Percentiles rank a stretch among this genome's conserved stretches.
Evolutionary conservation across 2,329 filamentous ascomycete genomes (phyloP).

Genomic region (Venturia nashicola): DNA sequence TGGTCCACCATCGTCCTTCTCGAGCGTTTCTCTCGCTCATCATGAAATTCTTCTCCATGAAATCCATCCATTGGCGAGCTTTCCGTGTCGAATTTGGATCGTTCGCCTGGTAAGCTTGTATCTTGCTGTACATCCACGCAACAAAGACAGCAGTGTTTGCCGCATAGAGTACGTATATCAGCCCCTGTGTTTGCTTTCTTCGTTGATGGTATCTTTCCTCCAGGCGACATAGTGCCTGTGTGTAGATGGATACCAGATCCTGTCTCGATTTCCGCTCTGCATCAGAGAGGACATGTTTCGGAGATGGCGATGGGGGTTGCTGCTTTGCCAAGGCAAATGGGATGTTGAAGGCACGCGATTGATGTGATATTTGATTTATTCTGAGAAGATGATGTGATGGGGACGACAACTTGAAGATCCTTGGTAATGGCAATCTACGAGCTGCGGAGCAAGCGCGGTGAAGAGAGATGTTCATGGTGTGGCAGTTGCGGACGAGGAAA

Average conservation of each 20-base stretch:
- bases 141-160: constrained; percentile 28
- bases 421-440: background rate
- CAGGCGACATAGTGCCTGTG: background rate
- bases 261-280: background rate
- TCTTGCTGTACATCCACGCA: constrained; percentile 22
- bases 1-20: constrained; percentile 23
- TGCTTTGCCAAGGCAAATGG: background rate
- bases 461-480: background rate
- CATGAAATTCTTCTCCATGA: constrained; percentile 18
- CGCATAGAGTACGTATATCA: constrained; percentile 21
- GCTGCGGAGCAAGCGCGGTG: background rate
- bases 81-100: background rate
- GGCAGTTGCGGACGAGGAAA: background rate
- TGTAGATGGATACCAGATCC: background rate
- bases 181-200: background rate
- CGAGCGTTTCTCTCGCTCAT: constrained; percentile 18
- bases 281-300: background rate
- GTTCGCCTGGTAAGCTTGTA: background rate
- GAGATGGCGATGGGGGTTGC: background rate
- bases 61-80: constrained; percentile 16
- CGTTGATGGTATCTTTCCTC: background rate
- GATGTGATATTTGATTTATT: background rate
- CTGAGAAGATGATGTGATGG: background rate
- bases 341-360: background rate
- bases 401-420: background rate